Evolutionary conservation across 345 rosid species (phyloP).

Genomic region (Aquilaria yunnanensis): DNA sequence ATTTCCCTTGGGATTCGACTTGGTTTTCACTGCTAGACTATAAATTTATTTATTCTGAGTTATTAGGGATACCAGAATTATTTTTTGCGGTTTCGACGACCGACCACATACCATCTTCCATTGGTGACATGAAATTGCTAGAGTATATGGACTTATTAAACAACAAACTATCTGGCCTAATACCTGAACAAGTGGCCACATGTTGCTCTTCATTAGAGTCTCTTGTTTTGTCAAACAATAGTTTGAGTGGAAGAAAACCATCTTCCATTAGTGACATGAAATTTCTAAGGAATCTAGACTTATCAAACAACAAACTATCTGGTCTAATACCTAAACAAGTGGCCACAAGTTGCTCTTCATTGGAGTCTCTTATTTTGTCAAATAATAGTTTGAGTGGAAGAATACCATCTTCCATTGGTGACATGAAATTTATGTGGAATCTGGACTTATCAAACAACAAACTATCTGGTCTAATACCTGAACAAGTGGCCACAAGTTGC

Average conservation of each 20-base stretch:
- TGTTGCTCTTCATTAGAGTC: background rate
- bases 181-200: constrained; percentile 4
- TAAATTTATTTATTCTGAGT: too few relatives aligned
- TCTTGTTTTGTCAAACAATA: constrained; percentile 20
- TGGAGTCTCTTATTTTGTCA: too few relatives aligned
- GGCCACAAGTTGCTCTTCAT: too few relatives aligned
- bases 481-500: constrained; percentile 2
- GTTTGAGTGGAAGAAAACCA: background rate
- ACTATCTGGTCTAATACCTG: constrained; percentile 10
- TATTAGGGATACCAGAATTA: too few relatives aligned
- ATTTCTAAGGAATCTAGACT: too few relatives aligned
- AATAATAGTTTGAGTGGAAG: too few relatives aligned
- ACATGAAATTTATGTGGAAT: background rate
- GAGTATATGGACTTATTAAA: constrained; percentile 12
- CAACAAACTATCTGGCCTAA: constrained; percentile 11
- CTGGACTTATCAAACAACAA: constrained; percentile 24
- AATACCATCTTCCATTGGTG: constrained; percentile 16
- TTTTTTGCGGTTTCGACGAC: too few relatives aligned
- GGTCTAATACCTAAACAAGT: too few relatives aligned
- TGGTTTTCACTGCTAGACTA: too few relatives aligned
- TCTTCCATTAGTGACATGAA: too few relatives aligned
- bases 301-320: too few relatives aligned
- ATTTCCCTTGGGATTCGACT: too few relatives aligned
- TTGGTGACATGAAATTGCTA: constrained; percentile 1
- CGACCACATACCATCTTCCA: constrained; percentile 8